Evolutionary conservation across 257 asterid genomes (phyloP), one percentile per base, ranked within the genome.

Genomic region (Nicotiana attenuata): DNA sequence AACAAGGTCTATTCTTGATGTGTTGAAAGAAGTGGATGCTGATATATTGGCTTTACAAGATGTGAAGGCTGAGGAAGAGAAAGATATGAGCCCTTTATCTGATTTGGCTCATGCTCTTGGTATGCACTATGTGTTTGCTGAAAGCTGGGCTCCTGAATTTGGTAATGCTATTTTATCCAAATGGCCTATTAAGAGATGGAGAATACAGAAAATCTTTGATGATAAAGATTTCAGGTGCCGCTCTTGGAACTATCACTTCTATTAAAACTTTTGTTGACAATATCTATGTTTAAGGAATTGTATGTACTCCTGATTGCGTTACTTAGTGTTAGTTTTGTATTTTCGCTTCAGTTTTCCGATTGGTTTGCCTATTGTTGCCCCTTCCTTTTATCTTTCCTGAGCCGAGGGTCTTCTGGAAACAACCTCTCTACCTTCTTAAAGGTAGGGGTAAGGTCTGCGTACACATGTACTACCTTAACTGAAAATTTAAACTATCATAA

Each of bases 81-180:
- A 89, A 10, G 88, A 88, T 15, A 96, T 96, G 99, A 91, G 82
- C 65, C 97, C 99, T 7, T 82, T 96, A 77, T 96, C 98, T 16
- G 97, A 91, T 71, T 81, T 96, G 84, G 98, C 99, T 29, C 89
- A 87, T 8, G 97, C 97, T 0, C 82, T 94, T 61, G 98, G 97
- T 81, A 96, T 96, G 99, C 83, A 84, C 65, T 96, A 94, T 68
- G 95, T 89, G 77, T 96, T 96, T 78, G 99, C 97, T 3, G 98
- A 96, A 88, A 92, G 99, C 90, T 96, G 99, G 99, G 99, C 99
- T 13, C 99, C 99, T 0, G 97, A 96, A 86, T 96, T 85, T 82
- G 99, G 98, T 78, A 94, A 94, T 81, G 98, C 98, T 28, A 91
- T 96, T 53, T 85, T 96, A 31, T 94, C 97, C 10, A 93, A 89